phyloP scores from a whole-genome alignment of 345 rosid genomes.

The Cardiospermum halicacabum region DNA sequence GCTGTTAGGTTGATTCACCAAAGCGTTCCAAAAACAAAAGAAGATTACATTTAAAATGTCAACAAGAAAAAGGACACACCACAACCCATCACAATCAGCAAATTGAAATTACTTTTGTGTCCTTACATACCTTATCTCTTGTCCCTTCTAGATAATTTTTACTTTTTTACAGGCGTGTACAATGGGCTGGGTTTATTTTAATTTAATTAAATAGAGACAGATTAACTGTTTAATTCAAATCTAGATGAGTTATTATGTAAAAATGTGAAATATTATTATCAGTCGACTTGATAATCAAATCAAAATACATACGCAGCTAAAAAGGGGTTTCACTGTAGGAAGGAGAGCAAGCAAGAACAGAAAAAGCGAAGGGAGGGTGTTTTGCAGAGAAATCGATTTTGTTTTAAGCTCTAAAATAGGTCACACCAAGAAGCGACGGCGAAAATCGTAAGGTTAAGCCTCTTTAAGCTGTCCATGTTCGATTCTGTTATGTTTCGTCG shows the following conservation, averaged over 20 bases:
- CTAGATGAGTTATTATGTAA: background rate
- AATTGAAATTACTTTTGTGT: background rate
- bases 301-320: background rate
- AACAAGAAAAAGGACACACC: background rate
- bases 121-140: conserved; percentile 1
- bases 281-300: conserved; percentile 6
- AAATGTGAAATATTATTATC: background rate
- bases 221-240: background rate
- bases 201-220: too few relatives aligned
- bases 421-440: background rate
- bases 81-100: background rate
- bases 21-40: background rate
- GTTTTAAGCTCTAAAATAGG: background rate
- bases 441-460: background rate
- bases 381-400: background rate
- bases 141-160: background rate
- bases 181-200: too few relatives aligned
- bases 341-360: background rate
- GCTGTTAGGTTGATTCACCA: too few relatives aligned
- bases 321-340: conserved; percentile 7
- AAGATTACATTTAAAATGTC: background rate
- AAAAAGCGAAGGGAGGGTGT: background rate
- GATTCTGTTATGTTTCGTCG: too few relatives aligned
- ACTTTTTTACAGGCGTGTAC: too few relatives aligned
- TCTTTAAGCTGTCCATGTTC: too few relatives aligned